These are phyloP conservation scores for Neobulgaria alba DNA, from an alignment of 2,329 filamentous ascomycete species.

Conservation along the genomic window DNA sequence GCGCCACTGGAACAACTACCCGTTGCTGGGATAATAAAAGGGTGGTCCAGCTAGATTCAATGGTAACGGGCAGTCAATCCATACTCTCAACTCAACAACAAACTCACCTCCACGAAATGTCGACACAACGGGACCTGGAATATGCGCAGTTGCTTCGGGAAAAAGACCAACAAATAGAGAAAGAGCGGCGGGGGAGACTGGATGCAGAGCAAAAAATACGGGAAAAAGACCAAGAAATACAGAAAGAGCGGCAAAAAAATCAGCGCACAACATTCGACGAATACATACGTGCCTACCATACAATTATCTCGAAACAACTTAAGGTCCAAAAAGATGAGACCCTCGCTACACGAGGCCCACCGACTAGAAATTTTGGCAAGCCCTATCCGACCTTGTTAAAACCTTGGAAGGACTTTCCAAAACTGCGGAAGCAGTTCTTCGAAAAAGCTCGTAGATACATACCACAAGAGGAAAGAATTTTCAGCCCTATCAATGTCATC, in stretches of 20 bases:
- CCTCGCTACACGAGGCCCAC: not conserved
- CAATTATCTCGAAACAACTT: not conserved
- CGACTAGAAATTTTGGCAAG: not conserved
- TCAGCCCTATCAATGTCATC: no score
- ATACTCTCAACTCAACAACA: no score
- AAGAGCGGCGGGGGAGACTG: not conserved
- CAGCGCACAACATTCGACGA: not conserved
- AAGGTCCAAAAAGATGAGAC: not conserved
- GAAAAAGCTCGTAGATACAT: no score
- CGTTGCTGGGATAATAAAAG: no score
- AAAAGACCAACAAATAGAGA: not conserved
- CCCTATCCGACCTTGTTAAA: not conserved
- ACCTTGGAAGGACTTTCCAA: not conserved
- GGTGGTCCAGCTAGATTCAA: no score
- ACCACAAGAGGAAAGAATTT: not conserved
- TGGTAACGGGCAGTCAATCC: no score
- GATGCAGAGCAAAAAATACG: not conserved
- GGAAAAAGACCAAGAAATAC: not conserved
- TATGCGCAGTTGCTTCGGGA: not conserved
- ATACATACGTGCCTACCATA: not conserved
- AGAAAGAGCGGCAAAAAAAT: not conserved
- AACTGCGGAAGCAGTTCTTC: no score
- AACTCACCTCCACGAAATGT: no score
- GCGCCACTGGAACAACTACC: no score
- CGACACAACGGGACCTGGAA: no score